A percentile compares a stretch with the other conserved stretches of the same genome.
Evolutionary conservation across 192 early-diverging fungal genomes (phyloP).

Genomic region (Anaeromyces robustus): DNA sequence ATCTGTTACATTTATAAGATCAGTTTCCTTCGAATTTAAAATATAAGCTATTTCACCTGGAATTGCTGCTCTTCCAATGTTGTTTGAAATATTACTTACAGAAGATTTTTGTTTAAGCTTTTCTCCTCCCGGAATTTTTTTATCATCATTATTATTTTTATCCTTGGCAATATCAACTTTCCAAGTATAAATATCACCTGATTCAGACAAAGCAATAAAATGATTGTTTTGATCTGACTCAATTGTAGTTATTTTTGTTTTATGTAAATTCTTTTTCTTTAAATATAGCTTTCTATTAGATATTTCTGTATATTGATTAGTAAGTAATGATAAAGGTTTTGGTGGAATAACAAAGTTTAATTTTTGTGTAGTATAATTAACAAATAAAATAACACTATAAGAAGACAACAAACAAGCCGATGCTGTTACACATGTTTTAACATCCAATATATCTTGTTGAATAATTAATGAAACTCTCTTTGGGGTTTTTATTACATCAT

Average conservation of each 20-base stretch:
- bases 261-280: background rate
- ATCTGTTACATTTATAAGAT: constrained; percentile 22
- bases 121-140: background rate
- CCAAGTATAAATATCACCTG: background rate
- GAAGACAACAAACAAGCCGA: background rate
- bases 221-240: background rate
- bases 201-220: background rate
- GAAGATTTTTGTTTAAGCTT: constrained; percentile 25
- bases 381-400: background rate
- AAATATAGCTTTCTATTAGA: background rate
- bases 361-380: background rate
- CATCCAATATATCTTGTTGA: constrained; percentile 20
- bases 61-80: background rate
- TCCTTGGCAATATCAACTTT: background rate
- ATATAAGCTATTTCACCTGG: constrained; percentile 4
- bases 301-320: background rate
- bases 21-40: constrained; percentile 24
- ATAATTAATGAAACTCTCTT: constrained; percentile 44
- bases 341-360: background rate
- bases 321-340: background rate
- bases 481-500: constrained; percentile 30
- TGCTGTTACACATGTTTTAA: background rate
- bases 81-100: constrained; percentile 25
- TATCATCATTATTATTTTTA: background rate
- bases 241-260: background rate